Percentiles rank a stretch among this genome's conserved stretches.
phyloP scores from a whole-genome alignment of 352 stramenopile genomes.

The Phytophthora hibernalis region DNA sequence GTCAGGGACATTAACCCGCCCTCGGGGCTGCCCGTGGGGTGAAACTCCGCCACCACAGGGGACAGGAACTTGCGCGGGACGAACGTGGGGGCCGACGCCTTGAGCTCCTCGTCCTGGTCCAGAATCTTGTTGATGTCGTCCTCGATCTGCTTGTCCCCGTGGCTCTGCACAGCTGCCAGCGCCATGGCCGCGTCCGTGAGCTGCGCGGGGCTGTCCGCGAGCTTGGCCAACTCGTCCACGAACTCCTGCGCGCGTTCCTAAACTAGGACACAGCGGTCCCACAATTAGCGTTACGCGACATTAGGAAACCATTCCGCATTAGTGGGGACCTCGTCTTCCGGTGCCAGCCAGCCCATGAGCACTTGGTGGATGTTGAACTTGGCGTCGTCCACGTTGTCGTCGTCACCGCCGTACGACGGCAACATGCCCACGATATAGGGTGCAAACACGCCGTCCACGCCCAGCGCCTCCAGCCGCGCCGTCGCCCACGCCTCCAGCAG shows the following conservation, averaged over 20 bases:
- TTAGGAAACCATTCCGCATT: not conserved
- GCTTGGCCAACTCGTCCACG: slow-evolving; percentile 73
- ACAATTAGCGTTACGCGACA: not conserved
- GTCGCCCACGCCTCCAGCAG: slow-evolving; percentile 75
- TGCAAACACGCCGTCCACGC: slow-evolving; percentile 85
- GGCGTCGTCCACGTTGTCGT: slow-evolving; percentile 63
- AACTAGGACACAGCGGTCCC: not conserved
- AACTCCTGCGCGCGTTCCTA: slow-evolving; percentile 74
- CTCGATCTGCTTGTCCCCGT: slow-evolving; percentile 37
- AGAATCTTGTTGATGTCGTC: slow-evolving; percentile 52
- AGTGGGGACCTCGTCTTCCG: slow-evolving; percentile 67
- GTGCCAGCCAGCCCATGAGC: slow-evolving; percentile 84
- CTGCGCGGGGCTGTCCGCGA: slow-evolving; percentile 61
- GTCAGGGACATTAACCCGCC: not conserved
- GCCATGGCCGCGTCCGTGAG: slow-evolving; percentile 48
- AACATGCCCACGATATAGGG: slow-evolving; percentile 87
- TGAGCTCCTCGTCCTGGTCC: slow-evolving; percentile 63
- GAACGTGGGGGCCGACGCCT: slow-evolving; percentile 77
- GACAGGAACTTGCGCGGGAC: slow-evolving; percentile 55
- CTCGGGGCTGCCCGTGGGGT: slow-evolving; percentile 31
- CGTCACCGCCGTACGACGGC: slow-evolving; percentile 35
- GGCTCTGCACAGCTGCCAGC: slow-evolving; percentile 29
- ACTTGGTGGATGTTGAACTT: slow-evolving; percentile 83
- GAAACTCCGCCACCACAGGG: slow-evolving; percentile 30
- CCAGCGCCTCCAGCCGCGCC: slow-evolving; percentile 66